Conservation (phyloP, 2,329 filamentous ascomycete species). For the Truncatella angustata region DNA sequence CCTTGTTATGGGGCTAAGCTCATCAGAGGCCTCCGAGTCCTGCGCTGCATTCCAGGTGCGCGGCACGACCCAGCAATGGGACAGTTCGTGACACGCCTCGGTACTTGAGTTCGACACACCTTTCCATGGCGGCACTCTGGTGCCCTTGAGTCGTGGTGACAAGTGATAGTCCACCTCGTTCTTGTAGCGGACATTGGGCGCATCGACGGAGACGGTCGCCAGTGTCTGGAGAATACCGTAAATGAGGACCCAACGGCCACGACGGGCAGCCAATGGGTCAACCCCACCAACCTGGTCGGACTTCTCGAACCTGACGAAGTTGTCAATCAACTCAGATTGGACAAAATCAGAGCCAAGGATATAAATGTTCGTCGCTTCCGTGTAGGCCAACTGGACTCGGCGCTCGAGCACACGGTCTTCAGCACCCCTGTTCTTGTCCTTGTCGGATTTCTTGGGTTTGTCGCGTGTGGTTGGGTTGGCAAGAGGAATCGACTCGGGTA, state of each 20-base stretch:
- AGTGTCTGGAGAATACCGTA: constrained; percentile 61
- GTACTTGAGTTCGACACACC: constrained; percentile 21
- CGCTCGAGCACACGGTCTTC: constrained; percentile 38
- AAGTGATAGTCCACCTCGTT: constrained; percentile 57
- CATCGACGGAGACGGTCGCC: constrained; percentile 57
- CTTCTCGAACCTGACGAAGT: constrained; percentile 57
- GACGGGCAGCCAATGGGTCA: constrained; percentile 53
- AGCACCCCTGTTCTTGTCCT: constrained; percentile 15
- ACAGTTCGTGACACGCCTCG: constrained; percentile 47
- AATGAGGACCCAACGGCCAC: constrained; percentile 60
- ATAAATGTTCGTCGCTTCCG: constrained; percentile 59
- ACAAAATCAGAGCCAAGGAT: constrained; percentile 51
- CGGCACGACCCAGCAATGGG: constrained; percentile 50
- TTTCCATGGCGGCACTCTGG: constrained; percentile 55
- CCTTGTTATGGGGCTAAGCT: constrained; percentile 18
- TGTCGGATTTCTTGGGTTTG: constrained; percentile 28
- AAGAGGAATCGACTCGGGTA: constrained; percentile 52
- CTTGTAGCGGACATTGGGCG: constrained; percentile 49
- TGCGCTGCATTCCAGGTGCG: constrained; percentile 32
- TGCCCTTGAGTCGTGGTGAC: constrained; percentile 50
- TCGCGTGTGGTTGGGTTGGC: constrained; percentile 19
- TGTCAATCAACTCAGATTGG: constrained; percentile 53
- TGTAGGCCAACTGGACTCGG: constrained; percentile 55
- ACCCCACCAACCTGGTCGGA: constrained; percentile 46
- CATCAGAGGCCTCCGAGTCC: constrained; percentile 14